Percentiles rank a stretch among this genome's conserved stretches.
These are phyloP conservation scores for Selaginella tamariscina DNA, from an alignment of 75 land plant species.

Conservation along the genomic window DNA sequence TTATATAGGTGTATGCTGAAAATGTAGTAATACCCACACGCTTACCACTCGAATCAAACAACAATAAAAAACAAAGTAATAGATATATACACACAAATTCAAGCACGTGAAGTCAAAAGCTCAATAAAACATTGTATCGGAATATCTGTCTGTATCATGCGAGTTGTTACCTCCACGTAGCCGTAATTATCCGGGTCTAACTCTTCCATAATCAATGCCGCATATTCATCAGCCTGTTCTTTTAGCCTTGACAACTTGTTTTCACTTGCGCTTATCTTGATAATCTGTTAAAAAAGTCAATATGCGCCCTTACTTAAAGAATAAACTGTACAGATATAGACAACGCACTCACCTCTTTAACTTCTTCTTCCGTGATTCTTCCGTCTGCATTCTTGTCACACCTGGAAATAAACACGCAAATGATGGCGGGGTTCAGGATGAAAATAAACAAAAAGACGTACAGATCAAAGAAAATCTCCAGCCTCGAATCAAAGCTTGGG, in stretches of 20 bases:
- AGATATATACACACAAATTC: too few relatives aligned
- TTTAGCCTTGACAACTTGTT: conserved; percentile 5
- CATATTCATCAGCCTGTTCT: neutral
- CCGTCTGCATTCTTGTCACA: conserved; percentile 86
- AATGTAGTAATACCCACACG: too few relatives aligned
- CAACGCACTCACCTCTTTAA: conserved; percentile 45
- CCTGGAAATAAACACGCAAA: conserved; percentile 31
- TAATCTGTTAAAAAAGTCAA: neutral
- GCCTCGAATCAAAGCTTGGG: conserved; percentile 2
- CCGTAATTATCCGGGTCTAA: conserved; percentile 4
- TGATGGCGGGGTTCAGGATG: neutral
- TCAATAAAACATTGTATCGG: too few relatives aligned
- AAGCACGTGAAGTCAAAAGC: too few relatives aligned
- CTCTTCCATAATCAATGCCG: conserved; percentile 11
- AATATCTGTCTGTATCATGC: too few relatives aligned
- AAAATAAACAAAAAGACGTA: neutral
- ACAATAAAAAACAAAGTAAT: too few relatives aligned
- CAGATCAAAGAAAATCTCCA: conserved; percentile 9
- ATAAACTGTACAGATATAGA: neutral
- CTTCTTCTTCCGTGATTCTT: conserved; percentile 58
- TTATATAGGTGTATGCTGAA: too few relatives aligned
- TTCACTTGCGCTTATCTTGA: conserved; percentile 1
- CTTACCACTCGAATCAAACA: too few relatives aligned
- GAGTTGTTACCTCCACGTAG: too few relatives aligned
- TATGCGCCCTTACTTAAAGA: neutral